Evolutionary conservation across 495 filamentous ascomycete species (phyloP).

Genomic region (Penicillium parvum): DNA sequence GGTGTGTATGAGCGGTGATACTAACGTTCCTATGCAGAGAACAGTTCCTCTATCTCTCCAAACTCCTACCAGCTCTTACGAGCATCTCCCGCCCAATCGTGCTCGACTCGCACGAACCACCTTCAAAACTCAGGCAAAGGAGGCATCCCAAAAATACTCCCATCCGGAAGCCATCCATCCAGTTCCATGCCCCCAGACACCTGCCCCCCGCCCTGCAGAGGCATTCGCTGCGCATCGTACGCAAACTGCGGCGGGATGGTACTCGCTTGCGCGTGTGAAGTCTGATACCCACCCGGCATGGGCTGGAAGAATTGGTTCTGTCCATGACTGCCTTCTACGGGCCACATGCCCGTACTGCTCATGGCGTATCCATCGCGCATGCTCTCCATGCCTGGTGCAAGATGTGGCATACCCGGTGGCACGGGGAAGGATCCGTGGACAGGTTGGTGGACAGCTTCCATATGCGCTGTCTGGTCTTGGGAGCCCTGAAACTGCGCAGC

Average conservation of each 20-base stretch:
- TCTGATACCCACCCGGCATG: conserved; percentile 15
- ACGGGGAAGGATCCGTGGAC: conserved; percentile 16
- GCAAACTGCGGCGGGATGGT: conserved; percentile 22
- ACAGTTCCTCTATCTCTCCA: not conserved
- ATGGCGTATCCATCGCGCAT: conserved; percentile 24
- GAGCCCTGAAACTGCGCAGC: conserved; percentile 7
- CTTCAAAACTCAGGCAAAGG: conserved; percentile 33
- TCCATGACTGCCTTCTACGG: conserved; percentile 19
- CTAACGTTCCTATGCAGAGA: not conserved
- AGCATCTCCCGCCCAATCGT: not conserved
- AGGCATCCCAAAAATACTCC: conserved; percentile 32
- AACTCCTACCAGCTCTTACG: not conserved
- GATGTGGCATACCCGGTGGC: conserved; percentile 9
- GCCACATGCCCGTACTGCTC: conserved; percentile 19
- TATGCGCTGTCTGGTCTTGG: conserved; percentile 7
- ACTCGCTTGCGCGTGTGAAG: conserved; percentile 7
- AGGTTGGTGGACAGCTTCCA: conserved; percentile 6
- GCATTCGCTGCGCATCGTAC: conserved; percentile 26
- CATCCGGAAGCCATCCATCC: conserved; percentile 36
- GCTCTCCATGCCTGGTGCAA: conserved; percentile 14
- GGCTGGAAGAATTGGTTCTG: conserved; percentile 16
- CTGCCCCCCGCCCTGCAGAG: conserved; percentile 10
- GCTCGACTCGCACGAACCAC: not conserved
- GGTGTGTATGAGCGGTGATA: too few relatives aligned
- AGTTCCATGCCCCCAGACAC: conserved; percentile 29